Evolutionary conservation across 2,329 filamentous ascomycete genomes (phyloP), one percentile per base, ranked within the genome.

Genomic region (Neofusicoccum ribis): DNA sequence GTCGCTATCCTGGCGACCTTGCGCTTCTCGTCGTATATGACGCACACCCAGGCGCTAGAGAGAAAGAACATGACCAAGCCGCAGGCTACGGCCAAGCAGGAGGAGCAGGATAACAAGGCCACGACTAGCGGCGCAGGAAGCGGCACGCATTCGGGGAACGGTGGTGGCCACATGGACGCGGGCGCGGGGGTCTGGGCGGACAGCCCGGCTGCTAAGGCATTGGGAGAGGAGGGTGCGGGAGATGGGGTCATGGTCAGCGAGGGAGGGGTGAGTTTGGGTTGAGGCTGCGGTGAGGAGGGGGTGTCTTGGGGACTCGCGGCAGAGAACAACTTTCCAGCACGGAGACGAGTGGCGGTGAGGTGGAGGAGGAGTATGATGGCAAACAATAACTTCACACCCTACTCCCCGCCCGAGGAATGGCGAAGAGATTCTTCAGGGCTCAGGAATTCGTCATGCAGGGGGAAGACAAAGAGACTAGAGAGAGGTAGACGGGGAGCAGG

Each of bases 1-100:
- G 70, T 81, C 39, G 80, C 82, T 75, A 74, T 83, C 7, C 73
- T 83, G 17, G 73, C 75, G 1, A 74, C 74, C 11, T 65, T 82
- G 65, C 74, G 76, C 61, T 76, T 80, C 64, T 76, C 75, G 49
- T 78, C 74, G 44, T 79, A 78, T 58, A 72, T 77, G 37, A 71
- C 73, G 50, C 77, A 80, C 49, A 75, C 78, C 44, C 69, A 76
- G 52, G 76, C 78, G 64, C 71, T 78, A 58, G 76, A 79, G 65
- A 75, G 73, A 66, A 80, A 79, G 71, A 73, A 75, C 62, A 70
- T 69, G 51, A 68, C 73, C 5, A 72, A 72, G n/a, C 17, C 17
- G 14, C 6, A 9, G 20, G 27, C 34, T 3, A 41, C 14, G 14
- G 27, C 50, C 14, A 36, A 43, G 36, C 20, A 63, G 50, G 37